Base-by-base conservation (phyloP, 352 stramenopile species). In the Phytophthora hybrid region DNA sequence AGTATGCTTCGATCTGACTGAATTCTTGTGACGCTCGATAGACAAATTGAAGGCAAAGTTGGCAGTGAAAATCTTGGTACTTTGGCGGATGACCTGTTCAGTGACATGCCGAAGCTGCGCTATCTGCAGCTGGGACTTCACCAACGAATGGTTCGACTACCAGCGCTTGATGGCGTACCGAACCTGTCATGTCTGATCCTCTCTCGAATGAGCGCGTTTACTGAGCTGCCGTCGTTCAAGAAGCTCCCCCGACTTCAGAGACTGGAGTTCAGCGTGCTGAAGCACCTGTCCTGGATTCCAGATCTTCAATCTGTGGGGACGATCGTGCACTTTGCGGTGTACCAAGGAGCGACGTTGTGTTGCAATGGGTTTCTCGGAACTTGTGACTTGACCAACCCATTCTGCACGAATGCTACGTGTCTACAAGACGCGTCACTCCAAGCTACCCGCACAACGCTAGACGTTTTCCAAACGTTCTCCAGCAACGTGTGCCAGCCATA, bases 21-120 rank as follows among this genome's bases (percentile, higher is more conserved):
- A 19, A 18, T 37, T 58, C 8, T 14, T 52, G 19, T 23, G 5
- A n/a, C 19, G 16, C n/a, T 18, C 37, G 14, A 18, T 26, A 88
- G 81, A n/a, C 79, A 87, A 62, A 73, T 88, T 18, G 81, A 85
- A 75, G 81, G 81, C 13, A 81, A 71, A 29, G 51, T 76, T 3
- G 66, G 66, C 0, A 63, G 49, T 34, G 23, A 34, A 18, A 83
- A 83, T n/a, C 64, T 76, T n/a, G 57, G 52, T 1, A 34, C 59
- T 16, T 39, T 88, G 19, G 18, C 52, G 0, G 55, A 60, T 9
- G 62, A 78, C 39, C 60, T 89, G 3, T 88, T 91, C 59, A 59
- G 31, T 4, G 29, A 71, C 10, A 79, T 85, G 69, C 59, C 64
- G 0, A 64, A 73, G 7, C 56, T 91, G 10, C 73, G 61, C 1